Conservation (phyloP, 352 stramenopile genomes). For the Phytophthora pini region DNA sequence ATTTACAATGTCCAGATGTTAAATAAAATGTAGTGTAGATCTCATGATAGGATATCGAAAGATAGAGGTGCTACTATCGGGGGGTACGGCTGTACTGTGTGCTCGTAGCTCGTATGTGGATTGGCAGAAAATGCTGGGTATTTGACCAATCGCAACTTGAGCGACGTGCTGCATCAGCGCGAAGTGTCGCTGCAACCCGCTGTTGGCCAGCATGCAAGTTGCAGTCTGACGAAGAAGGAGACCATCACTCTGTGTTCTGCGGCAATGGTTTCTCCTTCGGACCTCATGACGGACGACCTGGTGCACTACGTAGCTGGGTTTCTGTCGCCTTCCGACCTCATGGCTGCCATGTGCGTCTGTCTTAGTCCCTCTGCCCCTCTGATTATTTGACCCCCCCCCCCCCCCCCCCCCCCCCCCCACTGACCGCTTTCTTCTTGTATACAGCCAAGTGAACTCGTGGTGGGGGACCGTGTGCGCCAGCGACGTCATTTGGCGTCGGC, state of each 20-base stretch:
- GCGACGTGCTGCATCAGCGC: conserved; percentile 4
- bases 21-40: too few species aligned
- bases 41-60: too few species aligned
- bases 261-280: conserved; percentile 1
- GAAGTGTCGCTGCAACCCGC: not conserved
- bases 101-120: too few species aligned
- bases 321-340: conserved; percentile 57
- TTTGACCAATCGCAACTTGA: not conserved
- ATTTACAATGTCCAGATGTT: too few species aligned
- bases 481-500: conserved; percentile 59
- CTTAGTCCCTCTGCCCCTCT: not conserved
- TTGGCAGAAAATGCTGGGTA: too few species aligned
- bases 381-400: not conserved
- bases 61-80: too few species aligned
- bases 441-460: conserved; percentile 63
- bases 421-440: conserved; percentile 1
- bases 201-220: conserved; percentile 16
- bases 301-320: conserved; percentile 65
- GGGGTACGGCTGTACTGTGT: too few species aligned
- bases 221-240: conserved; percentile 5
- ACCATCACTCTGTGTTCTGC: conserved; percentile 22
- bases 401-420: not conserved
- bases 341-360: conserved; percentile 53
- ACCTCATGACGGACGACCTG: conserved; percentile 53
- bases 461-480: conserved; percentile 54